A percentile compares a stretch with the other conserved stretches of the same genome.
Evolutionary conservation across 495 filamentous ascomycete genomes (phyloP).

Genomic region (Terfezia claveryi): DNA sequence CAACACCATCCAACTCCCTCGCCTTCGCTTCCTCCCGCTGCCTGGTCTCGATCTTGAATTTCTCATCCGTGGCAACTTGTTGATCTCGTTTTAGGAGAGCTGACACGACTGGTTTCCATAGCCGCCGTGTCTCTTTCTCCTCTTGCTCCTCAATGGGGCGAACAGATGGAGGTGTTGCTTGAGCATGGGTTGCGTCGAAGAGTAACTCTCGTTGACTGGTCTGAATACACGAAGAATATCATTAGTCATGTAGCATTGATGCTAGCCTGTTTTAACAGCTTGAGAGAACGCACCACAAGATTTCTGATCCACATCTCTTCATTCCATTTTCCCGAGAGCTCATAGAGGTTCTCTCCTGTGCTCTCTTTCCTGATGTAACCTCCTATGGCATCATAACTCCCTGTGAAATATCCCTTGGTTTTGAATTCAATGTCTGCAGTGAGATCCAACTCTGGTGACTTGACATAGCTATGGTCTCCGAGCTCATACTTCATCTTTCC

Average conservation of each 20-base stretch:
- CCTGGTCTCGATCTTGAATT: slow-evolving; percentile 76
- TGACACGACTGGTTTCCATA: slow-evolving; percentile 62
- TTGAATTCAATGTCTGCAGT: slow-evolving; percentile 96
- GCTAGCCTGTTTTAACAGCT: background rate
- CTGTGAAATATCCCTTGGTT: slow-evolving; percentile 91
- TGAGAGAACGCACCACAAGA: slow-evolving; percentile 36
- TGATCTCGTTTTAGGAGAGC: slow-evolving; percentile 73
- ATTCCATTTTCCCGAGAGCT: slow-evolving; percentile 82
- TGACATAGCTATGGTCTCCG: slow-evolving; percentile 86
- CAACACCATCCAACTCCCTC: slow-evolving; percentile 55
- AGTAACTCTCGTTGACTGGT: slow-evolving; percentile 71
- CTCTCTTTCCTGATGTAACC: slow-evolving; percentile 77
- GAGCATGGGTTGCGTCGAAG: slow-evolving; percentile 63
- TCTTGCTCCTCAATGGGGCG: slow-evolving; percentile 70
- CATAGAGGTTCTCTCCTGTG: slow-evolving; percentile 66
- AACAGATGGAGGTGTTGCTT: slow-evolving; percentile 48
- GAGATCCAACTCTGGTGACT: slow-evolving; percentile 67
- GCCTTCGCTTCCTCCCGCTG: slow-evolving; percentile 76
- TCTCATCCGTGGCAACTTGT: slow-evolving; percentile 77
- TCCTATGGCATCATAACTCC: slow-evolving; percentile 88
- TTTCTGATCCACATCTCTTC: slow-evolving; percentile 82
- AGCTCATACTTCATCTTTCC: slow-evolving; percentile 99
- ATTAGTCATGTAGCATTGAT: background rate
- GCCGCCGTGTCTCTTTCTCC: slow-evolving; percentile 66
- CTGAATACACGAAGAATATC: slow-evolving; percentile 24